Conservation (phyloP, 495 filamentous ascomycete genomes). For the Hypoxylon trugodes region DNA sequence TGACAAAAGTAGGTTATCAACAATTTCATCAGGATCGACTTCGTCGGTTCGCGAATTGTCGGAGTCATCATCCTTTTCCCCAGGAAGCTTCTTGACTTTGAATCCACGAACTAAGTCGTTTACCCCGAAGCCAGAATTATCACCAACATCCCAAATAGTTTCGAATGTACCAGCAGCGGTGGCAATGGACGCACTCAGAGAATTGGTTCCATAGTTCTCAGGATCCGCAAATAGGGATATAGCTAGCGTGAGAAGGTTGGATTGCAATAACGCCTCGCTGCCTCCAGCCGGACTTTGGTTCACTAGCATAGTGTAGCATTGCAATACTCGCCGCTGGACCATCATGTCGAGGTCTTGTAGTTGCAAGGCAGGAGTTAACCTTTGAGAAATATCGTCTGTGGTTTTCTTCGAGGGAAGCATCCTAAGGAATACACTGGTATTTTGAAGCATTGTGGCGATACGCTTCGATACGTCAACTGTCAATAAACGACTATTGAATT, state of each 20-base stretch:
- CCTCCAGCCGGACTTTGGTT: slow-evolving; percentile 82
- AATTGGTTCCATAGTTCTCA: slow-evolving; percentile 82
- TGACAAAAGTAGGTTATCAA: slow-evolving; percentile 74
- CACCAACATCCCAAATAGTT: slow-evolving; percentile 90
- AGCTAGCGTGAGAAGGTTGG: slow-evolving; percentile 91
- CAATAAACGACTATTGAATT: slow-evolving; percentile 91
- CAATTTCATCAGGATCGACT: slow-evolving; percentile 69
- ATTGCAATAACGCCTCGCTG: slow-evolving; percentile 85
- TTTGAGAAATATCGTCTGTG: slow-evolving; percentile 85
- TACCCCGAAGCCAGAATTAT: slow-evolving; percentile 94
- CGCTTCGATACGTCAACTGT: slow-evolving; percentile 95
- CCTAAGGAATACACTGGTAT: slow-evolving; percentile 87
- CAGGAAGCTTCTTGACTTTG: slow-evolving; percentile 72
- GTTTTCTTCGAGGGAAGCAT: slow-evolving; percentile 83
- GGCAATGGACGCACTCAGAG: slow-evolving; percentile 90
- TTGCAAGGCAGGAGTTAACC: slow-evolving; percentile 86
- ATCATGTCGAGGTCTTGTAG: slow-evolving; percentile 92
- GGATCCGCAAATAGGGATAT: slow-evolving; percentile 93
- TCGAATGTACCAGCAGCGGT: slow-evolving; percentile 91
- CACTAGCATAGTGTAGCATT: slow-evolving; percentile 92
- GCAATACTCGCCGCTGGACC: slow-evolving; percentile 90
- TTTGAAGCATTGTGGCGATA: slow-evolving; percentile 93
- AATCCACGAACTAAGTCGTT: slow-evolving; percentile 85
- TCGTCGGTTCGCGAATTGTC: slow-evolving; percentile 68
- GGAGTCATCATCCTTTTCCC: slow-evolving; percentile 68